A percentile compares a stretch with the other conserved stretches of the same genome.
These are phyloP conservation scores for Oryza officinalis DNA, from an alignment of 176 grass and related monocot species.

Conservation along the genomic window DNA sequence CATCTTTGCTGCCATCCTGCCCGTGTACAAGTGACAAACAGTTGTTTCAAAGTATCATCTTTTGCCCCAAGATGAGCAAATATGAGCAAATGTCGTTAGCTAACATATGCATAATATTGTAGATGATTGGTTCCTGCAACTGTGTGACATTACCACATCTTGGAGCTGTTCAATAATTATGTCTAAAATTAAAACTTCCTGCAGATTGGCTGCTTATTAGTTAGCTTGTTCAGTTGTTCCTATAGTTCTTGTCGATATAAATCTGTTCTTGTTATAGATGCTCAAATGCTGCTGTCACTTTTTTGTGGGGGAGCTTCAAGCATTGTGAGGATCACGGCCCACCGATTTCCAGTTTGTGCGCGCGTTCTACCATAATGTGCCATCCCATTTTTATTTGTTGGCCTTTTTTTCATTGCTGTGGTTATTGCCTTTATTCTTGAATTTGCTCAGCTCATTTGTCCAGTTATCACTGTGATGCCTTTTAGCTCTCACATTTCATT, in stretches of 20 bases:
- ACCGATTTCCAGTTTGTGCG: background rate
- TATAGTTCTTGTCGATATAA: background rate
- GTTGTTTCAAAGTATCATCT: background rate
- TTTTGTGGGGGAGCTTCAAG: background rate
- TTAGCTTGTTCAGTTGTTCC: background rate
- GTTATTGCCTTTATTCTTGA: background rate
- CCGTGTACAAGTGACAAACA: background rate
- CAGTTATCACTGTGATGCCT: background rate
- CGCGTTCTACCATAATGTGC: background rate
- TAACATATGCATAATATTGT: background rate
- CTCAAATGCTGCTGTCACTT: background rate
- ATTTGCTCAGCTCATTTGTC: background rate
- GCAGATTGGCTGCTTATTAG: background rate
- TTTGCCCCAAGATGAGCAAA: background rate
- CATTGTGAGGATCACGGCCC: background rate
- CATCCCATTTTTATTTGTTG: background rate
- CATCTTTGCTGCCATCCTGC: background rate
- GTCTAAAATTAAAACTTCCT: background rate
- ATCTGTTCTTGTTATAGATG: background rate
- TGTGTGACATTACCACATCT: background rate
- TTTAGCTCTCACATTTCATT: background rate
- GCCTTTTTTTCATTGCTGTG: background rate
- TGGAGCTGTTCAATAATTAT: background rate
- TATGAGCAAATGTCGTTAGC: background rate
- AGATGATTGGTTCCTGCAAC: background rate